Evolutionary conservation across 768 basidiomycete species (phyloP).

Genomic region (Clitopilus passeckerianus): DNA sequence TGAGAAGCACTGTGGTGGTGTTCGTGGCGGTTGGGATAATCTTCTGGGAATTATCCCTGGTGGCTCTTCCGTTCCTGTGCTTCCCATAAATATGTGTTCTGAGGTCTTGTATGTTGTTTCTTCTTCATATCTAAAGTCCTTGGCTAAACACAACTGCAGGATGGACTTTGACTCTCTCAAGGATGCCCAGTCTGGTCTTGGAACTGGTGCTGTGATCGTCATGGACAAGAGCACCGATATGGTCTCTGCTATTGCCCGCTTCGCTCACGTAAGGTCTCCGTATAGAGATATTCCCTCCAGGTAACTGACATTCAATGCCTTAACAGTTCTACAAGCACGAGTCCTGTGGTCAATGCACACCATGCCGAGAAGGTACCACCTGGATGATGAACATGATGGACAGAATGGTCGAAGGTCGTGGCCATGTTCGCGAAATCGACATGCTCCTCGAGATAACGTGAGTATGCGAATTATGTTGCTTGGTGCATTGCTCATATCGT

Average conservation of each 20-base stretch:
- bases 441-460: conserved; percentile 96
- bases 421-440: conserved; percentile 91
- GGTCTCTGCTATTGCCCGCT: conserved; percentile 89
- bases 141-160: conserved; percentile 28
- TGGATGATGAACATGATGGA: conserved; percentile 99
- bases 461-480: conserved; percentile 16
- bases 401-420: conserved; percentile 88
- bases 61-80: conserved; percentile 89
- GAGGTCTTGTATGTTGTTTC: conserved; percentile 73
- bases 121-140: not conserved
- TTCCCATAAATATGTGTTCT: conserved; percentile 77
- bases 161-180: conserved; percentile 99
- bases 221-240: conserved; percentile 99
- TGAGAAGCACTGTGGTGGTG: conserved; percentile 96
- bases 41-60: conserved; percentile 95
- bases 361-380: conserved; percentile 91
- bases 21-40: conserved; percentile 95
- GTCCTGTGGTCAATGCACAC: conserved; percentile 96
- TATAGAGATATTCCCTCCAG: too few relatives aligned
- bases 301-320: too few relatives aligned
- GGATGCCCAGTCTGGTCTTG: conserved; percentile 93
- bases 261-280: conserved; percentile 73
- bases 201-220: conserved; percentile 97
- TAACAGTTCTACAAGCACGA: conserved; percentile 94
- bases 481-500: not conserved